phyloP scores from a whole-genome alignment of 2,329 filamentous ascomycete species.

The Botrytis cinerea region DNA sequence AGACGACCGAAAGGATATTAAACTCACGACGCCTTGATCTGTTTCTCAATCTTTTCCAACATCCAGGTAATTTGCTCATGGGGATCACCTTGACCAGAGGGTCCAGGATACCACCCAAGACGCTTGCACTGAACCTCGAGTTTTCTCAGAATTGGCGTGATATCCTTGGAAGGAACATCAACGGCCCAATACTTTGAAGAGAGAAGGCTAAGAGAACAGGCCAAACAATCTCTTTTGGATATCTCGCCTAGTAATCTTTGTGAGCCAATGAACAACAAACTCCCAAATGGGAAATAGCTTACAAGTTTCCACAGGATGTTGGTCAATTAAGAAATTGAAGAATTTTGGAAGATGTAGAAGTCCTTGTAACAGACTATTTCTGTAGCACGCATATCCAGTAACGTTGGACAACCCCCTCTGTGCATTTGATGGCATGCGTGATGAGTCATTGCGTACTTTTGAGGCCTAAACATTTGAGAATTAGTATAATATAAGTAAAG shows the following conservation, averaged over 20 bases:
- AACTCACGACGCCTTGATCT: constrained; percentile 37
- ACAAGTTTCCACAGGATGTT: constrained; percentile 35
- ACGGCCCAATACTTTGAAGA: constrained; percentile 20
- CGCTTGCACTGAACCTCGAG: constrained; percentile 5
- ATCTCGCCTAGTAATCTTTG: neutral
- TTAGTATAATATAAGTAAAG: neutral
- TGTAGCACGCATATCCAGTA: constrained; percentile 40
- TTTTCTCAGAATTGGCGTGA: constrained; percentile 9
- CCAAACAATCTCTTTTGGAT: constrained; percentile 24
- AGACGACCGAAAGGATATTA: no score
- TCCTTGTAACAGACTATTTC: constrained; percentile 41
- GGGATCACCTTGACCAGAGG: constrained; percentile 39
- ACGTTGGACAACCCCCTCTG: constrained; percentile 40
- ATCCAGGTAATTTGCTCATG: constrained; percentile 40
- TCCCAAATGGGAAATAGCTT: constrained; percentile 4
- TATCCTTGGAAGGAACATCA: neutral
- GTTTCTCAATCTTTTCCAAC: constrained; percentile 32
- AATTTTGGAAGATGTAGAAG: constrained; percentile 42
- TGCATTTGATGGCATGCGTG: constrained; percentile 31
- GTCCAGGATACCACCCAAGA: constrained; percentile 14
- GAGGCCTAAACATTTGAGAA: constrained; percentile 1
- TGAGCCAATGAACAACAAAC: neutral
- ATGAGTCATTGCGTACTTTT: constrained; percentile 25
- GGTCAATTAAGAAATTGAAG: constrained; percentile 39
- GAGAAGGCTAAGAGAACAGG: constrained; percentile 24